phyloP scores from a whole-genome alignment of 2,329 filamentous ascomycete genomes.

The Aspergillus calidoustus region DNA sequence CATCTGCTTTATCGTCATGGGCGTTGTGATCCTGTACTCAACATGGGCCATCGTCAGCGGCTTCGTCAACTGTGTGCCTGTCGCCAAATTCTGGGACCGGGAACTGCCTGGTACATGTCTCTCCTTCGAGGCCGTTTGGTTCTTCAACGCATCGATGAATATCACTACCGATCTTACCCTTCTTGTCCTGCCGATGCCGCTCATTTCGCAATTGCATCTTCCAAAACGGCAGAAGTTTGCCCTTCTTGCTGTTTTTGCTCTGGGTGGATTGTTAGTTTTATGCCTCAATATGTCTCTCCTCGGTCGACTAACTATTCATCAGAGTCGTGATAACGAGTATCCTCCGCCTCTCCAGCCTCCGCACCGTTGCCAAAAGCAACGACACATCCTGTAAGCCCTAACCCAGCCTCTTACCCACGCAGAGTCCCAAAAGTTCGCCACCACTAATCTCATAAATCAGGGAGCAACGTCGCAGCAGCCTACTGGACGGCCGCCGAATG shows the following conservation, averaged over 20 bases:
- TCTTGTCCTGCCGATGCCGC: slow-evolving; percentile 48
- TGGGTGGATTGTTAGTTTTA: slow-evolving; percentile 44
- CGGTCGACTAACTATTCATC: not conserved
- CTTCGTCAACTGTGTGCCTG: slow-evolving; percentile 48
- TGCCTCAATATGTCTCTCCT: not conserved
- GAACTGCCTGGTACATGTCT: slow-evolving; percentile 42
- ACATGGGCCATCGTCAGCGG: slow-evolving; percentile 43
- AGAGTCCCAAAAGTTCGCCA: not conserved
- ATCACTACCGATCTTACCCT: slow-evolving; percentile 50
- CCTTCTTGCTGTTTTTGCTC: slow-evolving; percentile 47
- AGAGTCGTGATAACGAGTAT: slow-evolving; percentile 40
- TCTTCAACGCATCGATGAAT: slow-evolving; percentile 48
- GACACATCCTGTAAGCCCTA: slow-evolving; percentile 35
- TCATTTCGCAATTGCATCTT: slow-evolving; percentile 45
- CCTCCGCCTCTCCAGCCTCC: slow-evolving; percentile 36
- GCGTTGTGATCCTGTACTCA: slow-evolving; percentile 34
- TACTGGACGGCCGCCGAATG: slow-evolving; percentile 51
- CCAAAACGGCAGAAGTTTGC: slow-evolving; percentile 48
- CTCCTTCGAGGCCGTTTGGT: slow-evolving; percentile 46
- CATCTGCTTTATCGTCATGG: slow-evolving; percentile 41
- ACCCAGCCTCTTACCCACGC: not conserved
- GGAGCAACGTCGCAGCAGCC: slow-evolving; percentile 43
- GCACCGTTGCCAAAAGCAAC: slow-evolving; percentile 27
- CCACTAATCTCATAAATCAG: slow-evolving; percentile 3
- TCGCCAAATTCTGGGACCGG: slow-evolving; percentile 48